Evolutionary conservation across 805 yeast genomes (phyloP).

Genomic region (Sungouiella blattae): DNA sequence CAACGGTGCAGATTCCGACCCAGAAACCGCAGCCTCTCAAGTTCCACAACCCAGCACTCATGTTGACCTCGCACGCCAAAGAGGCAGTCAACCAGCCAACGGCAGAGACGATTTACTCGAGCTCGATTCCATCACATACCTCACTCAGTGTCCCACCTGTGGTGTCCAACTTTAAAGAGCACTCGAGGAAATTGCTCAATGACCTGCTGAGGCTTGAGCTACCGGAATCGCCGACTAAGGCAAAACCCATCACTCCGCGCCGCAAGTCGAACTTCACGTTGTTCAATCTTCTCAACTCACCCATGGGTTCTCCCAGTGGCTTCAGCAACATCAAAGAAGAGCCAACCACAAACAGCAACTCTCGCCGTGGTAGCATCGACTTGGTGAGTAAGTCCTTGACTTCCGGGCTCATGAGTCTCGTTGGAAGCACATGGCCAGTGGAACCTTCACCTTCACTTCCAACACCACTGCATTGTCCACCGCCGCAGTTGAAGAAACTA

Average conservation of each 20-base stretch:
- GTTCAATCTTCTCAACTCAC: conserved; percentile 17
- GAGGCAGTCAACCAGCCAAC: conserved; percentile 22
- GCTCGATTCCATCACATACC: too few relatives aligned
- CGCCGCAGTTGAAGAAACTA: conserved; percentile 14
- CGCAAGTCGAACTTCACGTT: conserved; percentile 17
- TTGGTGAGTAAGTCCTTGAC: conserved; percentile 24
- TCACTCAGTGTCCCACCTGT: conserved; percentile 1
- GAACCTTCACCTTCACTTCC: conserved; percentile 10
- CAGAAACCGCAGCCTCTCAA: conserved; percentile 10
- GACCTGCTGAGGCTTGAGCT: background rate
- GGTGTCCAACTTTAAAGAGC: conserved; percentile 12
- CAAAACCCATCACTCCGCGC: conserved; percentile 7
- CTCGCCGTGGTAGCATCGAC: conserved; percentile 16
- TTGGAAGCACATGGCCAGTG: background rate
- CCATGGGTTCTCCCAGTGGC: conserved; percentile 17
- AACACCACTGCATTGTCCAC: too few relatives aligned
- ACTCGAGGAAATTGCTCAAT: conserved; percentile 11
- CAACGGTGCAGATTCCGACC: background rate
- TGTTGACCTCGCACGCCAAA: conserved; percentile 3
- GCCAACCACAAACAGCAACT: background rate
- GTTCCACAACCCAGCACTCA: conserved; percentile 33
- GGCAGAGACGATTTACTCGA: conserved; percentile 27
- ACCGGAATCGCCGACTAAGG: background rate
- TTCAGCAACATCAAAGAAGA: background rate
- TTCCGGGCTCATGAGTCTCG: background rate